Conservation (phyloP, 805 yeast species). For the Pichia scutulata region DNA sequence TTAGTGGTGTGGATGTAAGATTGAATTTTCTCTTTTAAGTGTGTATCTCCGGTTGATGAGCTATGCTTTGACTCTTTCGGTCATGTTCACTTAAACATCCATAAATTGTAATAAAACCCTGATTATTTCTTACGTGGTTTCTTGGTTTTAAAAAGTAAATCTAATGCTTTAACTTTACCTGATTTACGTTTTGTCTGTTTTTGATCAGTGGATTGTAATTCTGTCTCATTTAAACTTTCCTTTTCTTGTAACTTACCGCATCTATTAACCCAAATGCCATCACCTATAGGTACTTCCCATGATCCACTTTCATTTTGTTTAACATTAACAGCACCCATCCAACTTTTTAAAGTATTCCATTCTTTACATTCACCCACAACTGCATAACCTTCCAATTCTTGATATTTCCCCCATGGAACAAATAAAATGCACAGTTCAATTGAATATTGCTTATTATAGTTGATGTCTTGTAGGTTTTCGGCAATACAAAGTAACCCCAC, state of each 20-base stretch:
- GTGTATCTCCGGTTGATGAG: constrained; percentile 50
- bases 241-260: constrained; percentile 18
- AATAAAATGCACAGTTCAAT: constrained; percentile 22
- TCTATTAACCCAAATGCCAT: constrained; percentile 15
- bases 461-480: background rate
- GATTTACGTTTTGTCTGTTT: background rate
- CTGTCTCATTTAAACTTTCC: background rate
- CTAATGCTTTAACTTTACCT: constrained; percentile 15
- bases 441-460: background rate
- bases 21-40: constrained; percentile 16
- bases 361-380: constrained; percentile 21
- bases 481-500: constrained; percentile 16
- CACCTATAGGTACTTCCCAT: constrained; percentile 9
- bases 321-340: constrained; percentile 12
- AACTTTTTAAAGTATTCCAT: constrained; percentile 2
- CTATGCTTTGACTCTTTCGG: constrained; percentile 39
- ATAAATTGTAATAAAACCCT: background rate
- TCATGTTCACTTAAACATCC: constrained; percentile 41
- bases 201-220: background rate
- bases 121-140: background rate
- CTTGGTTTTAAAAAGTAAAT: constrained; percentile 16
- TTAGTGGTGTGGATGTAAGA: constrained; percentile 5
- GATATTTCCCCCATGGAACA: constrained; percentile 13
- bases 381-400: constrained; percentile 14
- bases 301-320: constrained; percentile 9